phyloP scores from a whole-genome alignment of 768 basidiomycete genomes.

The Kwoniella shandongensis region DNA sequence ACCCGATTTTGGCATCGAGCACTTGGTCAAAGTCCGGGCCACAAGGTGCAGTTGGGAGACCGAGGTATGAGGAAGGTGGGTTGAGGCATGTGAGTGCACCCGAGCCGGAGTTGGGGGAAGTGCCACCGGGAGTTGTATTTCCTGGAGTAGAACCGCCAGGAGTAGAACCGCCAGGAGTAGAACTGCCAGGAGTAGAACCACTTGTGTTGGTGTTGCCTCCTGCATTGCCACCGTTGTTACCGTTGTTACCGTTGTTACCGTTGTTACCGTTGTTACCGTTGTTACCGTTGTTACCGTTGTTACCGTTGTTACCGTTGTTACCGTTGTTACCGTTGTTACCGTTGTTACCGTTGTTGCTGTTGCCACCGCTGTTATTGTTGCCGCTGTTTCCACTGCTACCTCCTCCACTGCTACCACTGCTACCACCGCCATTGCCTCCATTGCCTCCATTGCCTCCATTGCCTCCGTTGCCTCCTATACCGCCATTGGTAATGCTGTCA shows the following conservation, averaged over 20 bases:
- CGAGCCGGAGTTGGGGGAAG: slow-evolving; percentile 2
- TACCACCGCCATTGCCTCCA: too few species aligned
- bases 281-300: background rate
- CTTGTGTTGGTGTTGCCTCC: background rate
- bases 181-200: background rate
- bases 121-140: too few species aligned
- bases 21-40: slow-evolving; percentile 15
- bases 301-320: slow-evolving; percentile 8
- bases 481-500: background rate
- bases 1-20: slow-evolving; percentile 16
- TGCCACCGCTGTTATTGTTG: slow-evolving; percentile 8
- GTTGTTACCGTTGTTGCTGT: slow-evolving; percentile 2
- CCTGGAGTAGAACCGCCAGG: background rate
- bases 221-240: background rate
- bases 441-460: too few species aligned
- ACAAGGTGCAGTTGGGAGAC: slow-evolving; percentile 19
- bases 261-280: too few species aligned
- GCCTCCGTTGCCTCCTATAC: background rate
- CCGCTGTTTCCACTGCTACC: slow-evolving; percentile 15
- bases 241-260: background rate
- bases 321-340: slow-evolving; percentile 13
- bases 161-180: too few species aligned
- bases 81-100: slow-evolving; percentile 1
- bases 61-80: slow-evolving; percentile 6
- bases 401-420: slow-evolving; percentile 21